A percentile compares a stretch with the other conserved stretches of the same genome.
phyloP scores from a whole-genome alignment of 2,329 filamentous ascomycete genomes.

The Orbilia ellipsospora region DNA sequence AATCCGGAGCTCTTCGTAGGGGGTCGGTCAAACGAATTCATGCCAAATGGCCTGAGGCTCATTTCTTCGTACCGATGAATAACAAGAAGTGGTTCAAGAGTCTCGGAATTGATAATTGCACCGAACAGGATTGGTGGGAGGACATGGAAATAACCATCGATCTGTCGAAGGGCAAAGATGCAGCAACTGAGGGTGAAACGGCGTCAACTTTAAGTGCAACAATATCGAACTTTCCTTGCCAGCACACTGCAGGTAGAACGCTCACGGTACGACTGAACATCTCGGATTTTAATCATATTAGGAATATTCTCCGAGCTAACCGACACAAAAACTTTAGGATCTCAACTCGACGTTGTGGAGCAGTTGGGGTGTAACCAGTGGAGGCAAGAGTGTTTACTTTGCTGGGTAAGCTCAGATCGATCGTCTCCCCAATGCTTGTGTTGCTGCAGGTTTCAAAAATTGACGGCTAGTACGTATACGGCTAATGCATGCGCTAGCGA shows the following conservation, averaged over 20 bases:
- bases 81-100: conserved; percentile 80
- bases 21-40: conserved; percentile 68
- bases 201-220: conserved; percentile 71
- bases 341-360: conserved; percentile 83
- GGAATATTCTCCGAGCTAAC: conserved; percentile 59
- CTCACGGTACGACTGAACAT: conserved; percentile 44
- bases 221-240: conserved; percentile 82
- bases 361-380: conserved; percentile 82
- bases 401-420: conserved; percentile 66
- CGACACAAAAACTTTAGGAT: conserved; percentile 68
- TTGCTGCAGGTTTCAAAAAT: conserved; percentile 39
- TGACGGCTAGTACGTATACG: conserved; percentile 23
- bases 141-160: conserved; percentile 60
- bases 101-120: conserved; percentile 78
- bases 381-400: conserved; percentile 84
- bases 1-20: conserved; percentile 4
- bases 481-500: conserved; percentile 69
- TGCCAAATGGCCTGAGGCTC: conserved; percentile 71
- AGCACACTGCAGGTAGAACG: conserved; percentile 72
- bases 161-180: conserved; percentile 53
- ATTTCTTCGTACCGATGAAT: conserved; percentile 88
- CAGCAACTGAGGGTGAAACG: conserved; percentile 53
- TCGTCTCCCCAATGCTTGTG: conserved; percentile 9
- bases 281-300: conserved; percentile 30
- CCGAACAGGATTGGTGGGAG: conserved; percentile 96